phyloP scores from a whole-genome alignment of 305 asterid genomes.

The Fraxinus floribunda region DNA sequence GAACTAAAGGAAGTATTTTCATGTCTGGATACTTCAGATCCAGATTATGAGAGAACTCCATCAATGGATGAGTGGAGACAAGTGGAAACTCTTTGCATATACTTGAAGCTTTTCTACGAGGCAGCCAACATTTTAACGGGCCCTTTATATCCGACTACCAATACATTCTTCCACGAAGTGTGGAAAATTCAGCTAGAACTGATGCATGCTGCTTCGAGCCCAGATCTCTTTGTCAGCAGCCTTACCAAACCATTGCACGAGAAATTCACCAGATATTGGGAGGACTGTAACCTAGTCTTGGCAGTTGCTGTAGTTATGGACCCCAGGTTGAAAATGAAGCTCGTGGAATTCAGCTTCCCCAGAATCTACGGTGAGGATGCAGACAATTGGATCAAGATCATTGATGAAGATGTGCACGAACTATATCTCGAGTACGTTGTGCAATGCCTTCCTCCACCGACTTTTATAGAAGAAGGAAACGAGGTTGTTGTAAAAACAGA shows the following conservation, averaged over 20 bases:
- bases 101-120: constrained; percentile 63
- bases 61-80: constrained; percentile 74
- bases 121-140: constrained; percentile 59
- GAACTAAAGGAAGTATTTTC: constrained; percentile 74
- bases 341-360: constrained; percentile 57
- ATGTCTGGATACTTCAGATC: constrained; percentile 65
- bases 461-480: constrained; percentile 39
- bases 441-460: constrained; percentile 46
- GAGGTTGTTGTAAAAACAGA: constrained; percentile 45
- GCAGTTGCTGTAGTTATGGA: constrained; percentile 85
- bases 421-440: constrained; percentile 53
- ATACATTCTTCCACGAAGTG: constrained; percentile 58
- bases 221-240: constrained; percentile 45
- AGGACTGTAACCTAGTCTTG: constrained; percentile 57
- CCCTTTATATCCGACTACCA: constrained; percentile 53
- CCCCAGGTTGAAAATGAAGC: constrained; percentile 80
- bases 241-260: constrained; percentile 56
- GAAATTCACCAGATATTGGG: constrained; percentile 65
- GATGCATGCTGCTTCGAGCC: constrained; percentile 43
- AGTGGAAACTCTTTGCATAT: constrained; percentile 54
- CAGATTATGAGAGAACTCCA: constrained; percentile 43
- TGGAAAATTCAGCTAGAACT: constrained; percentile 59
- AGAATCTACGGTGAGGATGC: constrained; percentile 58
- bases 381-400: constrained; percentile 44
- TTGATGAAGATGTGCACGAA: constrained; percentile 56